Conservation (phyloP, 2,329 filamentous ascomycete species). For the Orbilia oligospora region DNA sequence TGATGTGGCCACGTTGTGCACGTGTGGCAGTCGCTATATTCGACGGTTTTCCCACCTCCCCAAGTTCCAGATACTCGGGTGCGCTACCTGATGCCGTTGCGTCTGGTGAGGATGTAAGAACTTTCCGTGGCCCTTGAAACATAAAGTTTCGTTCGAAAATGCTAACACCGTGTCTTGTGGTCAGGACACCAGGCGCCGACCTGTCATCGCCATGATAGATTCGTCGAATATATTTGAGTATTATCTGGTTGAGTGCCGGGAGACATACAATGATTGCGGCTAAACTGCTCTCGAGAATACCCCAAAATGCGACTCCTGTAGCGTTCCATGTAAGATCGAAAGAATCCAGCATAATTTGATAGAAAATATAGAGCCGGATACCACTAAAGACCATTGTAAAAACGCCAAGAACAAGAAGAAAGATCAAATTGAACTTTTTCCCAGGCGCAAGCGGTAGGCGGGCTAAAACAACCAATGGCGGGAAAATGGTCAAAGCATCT, state of each 20-base stretch:
- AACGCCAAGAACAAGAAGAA: constrained; percentile 43
- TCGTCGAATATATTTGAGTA: constrained; percentile 24
- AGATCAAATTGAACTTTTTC: constrained; percentile 48
- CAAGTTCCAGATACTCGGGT: constrained; percentile 34
- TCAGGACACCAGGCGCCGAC: neutral
- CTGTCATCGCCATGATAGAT: constrained; percentile 15
- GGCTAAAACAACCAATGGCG: constrained; percentile 31
- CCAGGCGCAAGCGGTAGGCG: constrained; percentile 22
- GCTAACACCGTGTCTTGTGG: constrained; percentile 36
- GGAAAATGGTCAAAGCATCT: constrained; percentile 46
- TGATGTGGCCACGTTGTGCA: constrained; percentile 36
- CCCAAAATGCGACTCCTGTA: constrained; percentile 42
- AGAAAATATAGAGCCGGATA: constrained; percentile 44
- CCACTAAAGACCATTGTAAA: constrained; percentile 43
- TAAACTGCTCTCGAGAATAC: constrained; percentile 40
- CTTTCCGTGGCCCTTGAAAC: constrained; percentile 10
- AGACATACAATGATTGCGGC: constrained; percentile 37
- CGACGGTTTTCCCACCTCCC: constrained; percentile 2
- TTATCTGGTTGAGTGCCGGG: constrained; percentile 37
- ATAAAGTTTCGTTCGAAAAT: constrained; percentile 36
- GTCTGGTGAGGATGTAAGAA: constrained; percentile 33
- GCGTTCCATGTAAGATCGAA: constrained; percentile 49
- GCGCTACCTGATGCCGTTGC: constrained; percentile 22
- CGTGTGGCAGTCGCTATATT: neutral
- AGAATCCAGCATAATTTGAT: constrained; percentile 36